phyloP scores from a whole-genome alignment of 2,329 filamentous ascomycete genomes.

The Sporothrix brunneoviolacea region DNA sequence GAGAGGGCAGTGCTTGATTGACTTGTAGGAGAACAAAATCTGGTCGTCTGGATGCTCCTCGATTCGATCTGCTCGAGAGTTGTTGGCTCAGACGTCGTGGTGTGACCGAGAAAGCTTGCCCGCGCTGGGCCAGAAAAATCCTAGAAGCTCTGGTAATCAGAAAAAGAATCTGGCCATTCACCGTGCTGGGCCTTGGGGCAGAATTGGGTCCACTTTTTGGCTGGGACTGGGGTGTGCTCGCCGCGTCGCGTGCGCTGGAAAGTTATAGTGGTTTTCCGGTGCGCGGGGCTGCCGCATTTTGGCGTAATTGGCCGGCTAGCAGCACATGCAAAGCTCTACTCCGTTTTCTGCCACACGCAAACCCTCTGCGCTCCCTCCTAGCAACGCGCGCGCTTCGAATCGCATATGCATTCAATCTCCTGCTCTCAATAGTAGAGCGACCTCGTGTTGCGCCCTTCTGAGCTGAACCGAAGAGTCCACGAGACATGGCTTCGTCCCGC shows the following conservation, averaged over 20 bases:
- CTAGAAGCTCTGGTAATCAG: slow-evolving; percentile 9
- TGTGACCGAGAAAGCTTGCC: not conserved
- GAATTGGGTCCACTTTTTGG: not conserved
- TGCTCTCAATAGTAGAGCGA: too few species aligned
- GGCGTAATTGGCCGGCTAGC: not conserved
- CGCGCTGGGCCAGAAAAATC: not conserved
- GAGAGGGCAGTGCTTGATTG: too few species aligned
- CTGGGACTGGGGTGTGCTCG: too few species aligned
- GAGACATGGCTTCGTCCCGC: too few species aligned
- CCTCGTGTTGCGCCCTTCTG: too few species aligned
- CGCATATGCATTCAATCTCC: too few species aligned
- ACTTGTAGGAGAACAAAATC: too few species aligned
- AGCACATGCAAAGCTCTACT: not conserved
- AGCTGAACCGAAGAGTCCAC: too few species aligned
- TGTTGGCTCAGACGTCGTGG: too few species aligned
- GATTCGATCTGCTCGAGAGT: not conserved
- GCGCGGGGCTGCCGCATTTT: slow-evolving; percentile 8
- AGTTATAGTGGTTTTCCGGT: slow-evolving; percentile 6
- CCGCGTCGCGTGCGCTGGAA: slow-evolving; percentile 11
- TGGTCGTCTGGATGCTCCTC: too few species aligned
- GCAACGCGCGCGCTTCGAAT: too few species aligned
- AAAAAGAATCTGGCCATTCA: slow-evolving; percentile 8
- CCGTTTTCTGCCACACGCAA: not conserved
- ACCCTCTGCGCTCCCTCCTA: not conserved
- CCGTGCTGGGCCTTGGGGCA: not conserved